Conservation (phyloP, 2,329 filamentous ascomycete species). For the Exophiala bonariae region DNA sequence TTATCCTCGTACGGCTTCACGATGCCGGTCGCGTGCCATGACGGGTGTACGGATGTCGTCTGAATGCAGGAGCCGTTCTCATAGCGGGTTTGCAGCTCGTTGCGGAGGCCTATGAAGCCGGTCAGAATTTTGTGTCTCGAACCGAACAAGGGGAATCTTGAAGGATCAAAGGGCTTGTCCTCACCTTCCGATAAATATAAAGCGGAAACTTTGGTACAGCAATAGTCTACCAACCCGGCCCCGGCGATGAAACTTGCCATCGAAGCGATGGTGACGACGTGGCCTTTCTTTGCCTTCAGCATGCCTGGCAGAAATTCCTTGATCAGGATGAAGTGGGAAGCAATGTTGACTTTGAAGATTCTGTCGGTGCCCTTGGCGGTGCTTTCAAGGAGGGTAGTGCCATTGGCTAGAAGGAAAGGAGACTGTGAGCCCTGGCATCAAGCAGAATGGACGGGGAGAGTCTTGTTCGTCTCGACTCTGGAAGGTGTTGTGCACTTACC, state of each 20-base stretch:
- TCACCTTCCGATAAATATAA: slow-evolving; percentile 66
- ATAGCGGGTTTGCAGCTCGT: slow-evolving; percentile 60
- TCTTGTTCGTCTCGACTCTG: no score
- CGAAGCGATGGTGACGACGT: slow-evolving; percentile 69
- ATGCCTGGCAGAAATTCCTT: slow-evolving; percentile 69
- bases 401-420: slow-evolving; percentile 30
- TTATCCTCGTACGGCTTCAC: slow-evolving; percentile 53
- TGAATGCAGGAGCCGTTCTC: slow-evolving; percentile 21
- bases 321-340: slow-evolving; percentile 67
- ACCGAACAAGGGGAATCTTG: no score
- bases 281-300: slow-evolving; percentile 65
- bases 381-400: slow-evolving; percentile 61
- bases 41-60: slow-evolving; percentile 25
- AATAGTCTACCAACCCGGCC: slow-evolving; percentile 68
- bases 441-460: no score
- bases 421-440: no score
- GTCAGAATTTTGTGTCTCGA: no score
- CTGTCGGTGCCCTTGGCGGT: slow-evolving; percentile 61
- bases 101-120: slow-evolving; percentile 40
- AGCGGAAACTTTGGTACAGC: slow-evolving; percentile 65
- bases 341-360: slow-evolving; percentile 70
- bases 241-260: slow-evolving; percentile 62
- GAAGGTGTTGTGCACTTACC: no score
- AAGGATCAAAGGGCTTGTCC: no score
- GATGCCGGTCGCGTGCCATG: slow-evolving; percentile 25